Percentiles rank a stretch among this genome's conserved stretches.
Evolutionary conservation across 1,139 yeast genomes (phyloP).

Genomic region (Insectozyma bohioensis): DNA sequence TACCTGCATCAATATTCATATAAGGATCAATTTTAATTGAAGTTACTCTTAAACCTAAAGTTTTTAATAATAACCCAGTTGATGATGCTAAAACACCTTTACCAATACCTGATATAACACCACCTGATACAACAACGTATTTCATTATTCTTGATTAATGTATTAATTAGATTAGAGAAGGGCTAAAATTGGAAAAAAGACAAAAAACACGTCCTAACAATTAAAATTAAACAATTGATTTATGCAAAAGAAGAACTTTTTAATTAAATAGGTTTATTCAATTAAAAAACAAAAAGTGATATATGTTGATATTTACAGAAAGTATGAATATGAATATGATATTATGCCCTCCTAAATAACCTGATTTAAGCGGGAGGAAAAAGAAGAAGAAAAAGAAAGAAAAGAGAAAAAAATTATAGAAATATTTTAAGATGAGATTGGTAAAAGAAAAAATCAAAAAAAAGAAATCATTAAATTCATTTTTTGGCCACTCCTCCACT

Average conservation of each 20-base stretch:
- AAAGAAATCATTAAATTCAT: too few relatives aligned
- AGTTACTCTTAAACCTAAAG: conserved; percentile 91
- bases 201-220: conserved; percentile 10
- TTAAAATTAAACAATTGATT: too few relatives aligned
- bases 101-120: conserved; percentile 98
- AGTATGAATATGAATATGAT: too few relatives aligned
- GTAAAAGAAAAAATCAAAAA: conserved; percentile 3
- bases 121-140: conserved; percentile 99
- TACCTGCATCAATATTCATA: conserved; percentile 99
- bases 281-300: too few relatives aligned
- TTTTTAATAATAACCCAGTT: conserved; percentile 91
- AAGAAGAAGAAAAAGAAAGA: conserved; percentile 10
- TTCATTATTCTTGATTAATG: conserved; percentile 75
- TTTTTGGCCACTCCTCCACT: too few relatives aligned
- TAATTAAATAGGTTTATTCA: too few relatives aligned
- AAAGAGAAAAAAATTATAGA: conserved; percentile 7
- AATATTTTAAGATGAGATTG: conserved; percentile 9
- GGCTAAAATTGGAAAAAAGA: conserved; percentile 2
- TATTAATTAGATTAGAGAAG: conserved; percentile 3
- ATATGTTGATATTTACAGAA: too few relatives aligned
- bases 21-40: conserved; percentile 98
- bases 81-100: conserved; percentile 97
- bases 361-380: conserved; percentile 51
- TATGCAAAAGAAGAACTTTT: too few relatives aligned
- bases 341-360: conserved; percentile 47